A percentile compares a stretch with the other conserved stretches of the same genome.
phyloP scores from a whole-genome alignment of 176 grass and related monocot genomes.

The Melocanna baccifera region DNA sequence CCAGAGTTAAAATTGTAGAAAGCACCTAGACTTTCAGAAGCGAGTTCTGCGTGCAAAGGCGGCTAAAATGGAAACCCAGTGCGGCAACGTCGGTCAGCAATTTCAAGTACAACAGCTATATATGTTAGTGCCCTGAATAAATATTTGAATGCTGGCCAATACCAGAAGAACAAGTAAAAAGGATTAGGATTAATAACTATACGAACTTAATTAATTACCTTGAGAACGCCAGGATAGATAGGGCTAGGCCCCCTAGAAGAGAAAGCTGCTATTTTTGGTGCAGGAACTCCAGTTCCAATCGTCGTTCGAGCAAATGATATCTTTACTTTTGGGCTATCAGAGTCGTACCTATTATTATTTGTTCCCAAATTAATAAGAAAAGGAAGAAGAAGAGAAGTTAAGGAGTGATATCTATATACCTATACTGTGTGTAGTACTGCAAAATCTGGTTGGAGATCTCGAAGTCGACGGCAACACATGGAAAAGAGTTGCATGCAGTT shows the following conservation, averaged over 20 bases:
- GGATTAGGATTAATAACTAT: no score
- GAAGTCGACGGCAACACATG: constrained; percentile 17
- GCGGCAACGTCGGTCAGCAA: constrained; percentile 67
- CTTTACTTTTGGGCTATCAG: neutral
- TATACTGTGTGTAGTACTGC: neutral
- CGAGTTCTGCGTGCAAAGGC: constrained; percentile 11
- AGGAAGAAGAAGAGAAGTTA: neutral
- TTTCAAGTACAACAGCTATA: neutral
- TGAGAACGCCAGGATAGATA: neutral
- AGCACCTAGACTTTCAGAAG: no score
- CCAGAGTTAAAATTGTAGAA: constrained; percentile 14
- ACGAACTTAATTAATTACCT: neutral
- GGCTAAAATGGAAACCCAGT: constrained; percentile 49
- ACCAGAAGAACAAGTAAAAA: no score
- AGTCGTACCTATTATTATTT: no score
- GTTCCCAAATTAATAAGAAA: neutral
- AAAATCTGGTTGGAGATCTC: constrained; percentile 8
- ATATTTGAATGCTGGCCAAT: no score
- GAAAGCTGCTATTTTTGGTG: constrained; percentile 31
- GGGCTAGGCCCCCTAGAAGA: no score
- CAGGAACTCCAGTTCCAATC: no score
- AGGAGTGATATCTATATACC: neutral
- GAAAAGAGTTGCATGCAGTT: neutral
- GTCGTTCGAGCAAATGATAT: neutral
- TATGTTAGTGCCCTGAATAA: no score